Evolutionary conservation across 352 stramenopile genomes (phyloP).

Genomic region (Pythium biforme): DNA sequence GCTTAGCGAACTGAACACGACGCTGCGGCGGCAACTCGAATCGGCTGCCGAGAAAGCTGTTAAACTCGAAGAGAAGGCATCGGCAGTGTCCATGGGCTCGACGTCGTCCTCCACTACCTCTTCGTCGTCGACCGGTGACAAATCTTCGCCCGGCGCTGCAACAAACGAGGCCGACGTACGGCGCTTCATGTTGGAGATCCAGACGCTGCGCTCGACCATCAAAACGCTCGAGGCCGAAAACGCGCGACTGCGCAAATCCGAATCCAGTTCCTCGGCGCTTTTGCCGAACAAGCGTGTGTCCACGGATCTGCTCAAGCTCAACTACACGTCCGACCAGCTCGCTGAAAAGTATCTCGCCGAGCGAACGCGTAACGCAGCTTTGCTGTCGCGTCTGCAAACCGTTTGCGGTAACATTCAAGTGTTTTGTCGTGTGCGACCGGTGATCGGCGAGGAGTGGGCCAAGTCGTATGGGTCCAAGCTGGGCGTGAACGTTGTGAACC

Average conservation of each 20-base stretch:
- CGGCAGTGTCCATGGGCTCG: slow-evolving; percentile 34
- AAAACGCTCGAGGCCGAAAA: slow-evolving; percentile 64
- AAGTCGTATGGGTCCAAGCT: slow-evolving; percentile 53
- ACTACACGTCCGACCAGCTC: slow-evolving; percentile 65
- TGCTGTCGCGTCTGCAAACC: slow-evolving; percentile 79
- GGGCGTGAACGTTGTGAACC: slow-evolving; percentile 81
- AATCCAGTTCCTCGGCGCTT: slow-evolving; percentile 34
- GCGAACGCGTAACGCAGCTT: slow-evolving; percentile 69
- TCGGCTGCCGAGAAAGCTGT: slow-evolving; percentile 43
- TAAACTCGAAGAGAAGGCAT: slow-evolving; percentile 42
- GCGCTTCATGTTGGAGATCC: slow-evolving; percentile 45
- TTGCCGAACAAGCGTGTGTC: slow-evolving; percentile 56
- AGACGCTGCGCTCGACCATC: slow-evolving; percentile 49
- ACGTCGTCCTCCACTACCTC: slow-evolving; percentile 9
- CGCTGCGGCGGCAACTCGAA: slow-evolving; percentile 54
- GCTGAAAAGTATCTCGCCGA: slow-evolving; percentile 89
- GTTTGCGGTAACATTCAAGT: slow-evolving; percentile 94
- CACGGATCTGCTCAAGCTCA: slow-evolving; percentile 61
- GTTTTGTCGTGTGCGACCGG: slow-evolving; percentile 89
- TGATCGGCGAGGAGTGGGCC: slow-evolving; percentile 72
- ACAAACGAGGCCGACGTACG: slow-evolving; percentile 16
- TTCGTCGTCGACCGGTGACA: slow-evolving; percentile 8
- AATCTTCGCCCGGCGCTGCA: background rate
- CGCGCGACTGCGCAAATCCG: slow-evolving; percentile 44
- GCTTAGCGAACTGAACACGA: slow-evolving; percentile 44